phyloP scores from a whole-genome alignment of 352 stramenopile genomes.

The Lagenidium sp. region DNA sequence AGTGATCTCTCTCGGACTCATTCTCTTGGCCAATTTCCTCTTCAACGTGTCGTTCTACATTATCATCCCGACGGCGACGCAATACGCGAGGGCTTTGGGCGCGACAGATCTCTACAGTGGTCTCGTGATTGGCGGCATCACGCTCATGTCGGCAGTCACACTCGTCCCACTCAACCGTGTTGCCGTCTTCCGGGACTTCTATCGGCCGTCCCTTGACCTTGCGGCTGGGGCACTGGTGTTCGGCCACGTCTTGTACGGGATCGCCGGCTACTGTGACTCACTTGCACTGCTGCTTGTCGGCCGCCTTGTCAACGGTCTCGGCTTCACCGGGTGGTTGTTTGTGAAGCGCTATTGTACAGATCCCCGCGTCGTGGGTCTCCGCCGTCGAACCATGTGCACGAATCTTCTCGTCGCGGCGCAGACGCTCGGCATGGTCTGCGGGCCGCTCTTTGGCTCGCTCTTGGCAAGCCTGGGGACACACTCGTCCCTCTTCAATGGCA shows the following conservation, averaged over 20 bases:
- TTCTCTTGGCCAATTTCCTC: not conserved
- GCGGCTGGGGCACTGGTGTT: not conserved
- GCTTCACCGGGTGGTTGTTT: not conserved
- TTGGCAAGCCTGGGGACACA: not conserved
- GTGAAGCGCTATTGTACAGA: not conserved
- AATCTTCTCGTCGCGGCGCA: not conserved
- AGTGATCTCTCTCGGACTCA: not conserved
- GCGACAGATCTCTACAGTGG: not conserved
- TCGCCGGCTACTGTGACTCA: not conserved
- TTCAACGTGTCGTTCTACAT: not conserved
- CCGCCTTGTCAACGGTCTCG: not conserved
- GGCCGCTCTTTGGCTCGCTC: not conserved
- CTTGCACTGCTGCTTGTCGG: not conserved
- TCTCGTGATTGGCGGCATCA: not conserved
- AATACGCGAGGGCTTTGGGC: not conserved
- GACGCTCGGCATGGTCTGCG: not conserved
- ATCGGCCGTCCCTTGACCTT: not conserved
- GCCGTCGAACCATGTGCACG: not conserved
- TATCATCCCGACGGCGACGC: not conserved
- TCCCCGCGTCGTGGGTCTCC: not conserved
- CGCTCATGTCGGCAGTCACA: not conserved
- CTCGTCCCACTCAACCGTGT: not conserved
- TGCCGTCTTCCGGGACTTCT: not conserved
- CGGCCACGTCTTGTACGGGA: not conserved
- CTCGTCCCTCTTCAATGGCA: not conserved